Conservation (phyloP, 1,284 basidiomycete species). For the Xerocomus nothofagi region DNA sequence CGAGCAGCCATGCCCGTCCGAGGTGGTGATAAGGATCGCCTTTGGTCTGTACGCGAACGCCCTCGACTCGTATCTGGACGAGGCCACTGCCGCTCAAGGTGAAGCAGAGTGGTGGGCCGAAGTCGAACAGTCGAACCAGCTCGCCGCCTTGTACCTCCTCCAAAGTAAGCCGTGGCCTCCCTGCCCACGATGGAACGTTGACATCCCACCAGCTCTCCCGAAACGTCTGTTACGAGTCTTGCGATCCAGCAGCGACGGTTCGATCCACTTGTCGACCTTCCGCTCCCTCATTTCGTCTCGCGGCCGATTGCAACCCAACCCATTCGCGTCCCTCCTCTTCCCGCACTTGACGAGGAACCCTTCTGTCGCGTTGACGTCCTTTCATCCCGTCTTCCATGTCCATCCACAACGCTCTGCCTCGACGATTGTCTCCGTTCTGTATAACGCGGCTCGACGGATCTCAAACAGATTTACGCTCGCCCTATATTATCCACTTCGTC, state of each 20-base stretch:
- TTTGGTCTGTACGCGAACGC: conserved; percentile 60
- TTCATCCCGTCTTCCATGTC: conserved; percentile 10
- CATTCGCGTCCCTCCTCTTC: conserved; percentile 57
- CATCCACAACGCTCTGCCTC: conserved; percentile 7
- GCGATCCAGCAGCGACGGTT: conserved; percentile 45
- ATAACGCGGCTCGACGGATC: conserved; percentile 10
- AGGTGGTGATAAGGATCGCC: conserved; percentile 43
- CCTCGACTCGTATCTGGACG: conserved; percentile 55
- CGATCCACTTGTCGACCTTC: conserved; percentile 50
- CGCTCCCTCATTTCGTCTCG: conserved; percentile 51
- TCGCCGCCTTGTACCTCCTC: conserved; percentile 56
- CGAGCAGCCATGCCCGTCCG: conserved; percentile 2
- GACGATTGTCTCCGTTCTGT: conserved; percentile 8
- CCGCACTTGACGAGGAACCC: conserved; percentile 48
- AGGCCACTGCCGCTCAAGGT: conserved; percentile 62
- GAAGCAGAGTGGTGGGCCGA: conserved; percentile 80
- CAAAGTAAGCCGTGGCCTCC: conserved; percentile 50
- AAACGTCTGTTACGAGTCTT: conserved; percentile 51
- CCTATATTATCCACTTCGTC: conserved; percentile 31
- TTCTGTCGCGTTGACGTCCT: conserved; percentile 8
- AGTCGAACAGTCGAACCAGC: conserved; percentile 53
- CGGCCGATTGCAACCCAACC: conserved; percentile 44
- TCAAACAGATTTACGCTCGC: conserved; percentile 11
- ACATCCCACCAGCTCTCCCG: conserved; percentile 51
- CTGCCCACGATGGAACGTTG: conserved; percentile 1